Evolutionary conservation across 768 basidiomycete species (phyloP).

Genomic region (Kwoniella dendrophila): DNA sequence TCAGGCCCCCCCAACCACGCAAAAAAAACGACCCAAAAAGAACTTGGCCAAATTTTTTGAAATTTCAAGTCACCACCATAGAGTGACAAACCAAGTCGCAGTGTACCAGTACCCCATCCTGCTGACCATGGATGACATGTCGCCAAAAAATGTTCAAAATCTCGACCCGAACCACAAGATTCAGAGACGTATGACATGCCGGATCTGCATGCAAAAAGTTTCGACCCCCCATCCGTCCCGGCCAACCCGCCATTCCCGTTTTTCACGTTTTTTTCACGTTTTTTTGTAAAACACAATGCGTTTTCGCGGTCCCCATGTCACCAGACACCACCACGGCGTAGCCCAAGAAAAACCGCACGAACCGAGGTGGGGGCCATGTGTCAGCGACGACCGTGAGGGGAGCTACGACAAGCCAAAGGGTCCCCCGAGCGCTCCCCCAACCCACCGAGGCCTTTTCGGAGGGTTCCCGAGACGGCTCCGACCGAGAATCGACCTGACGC

Average conservation of each 20-base stretch:
- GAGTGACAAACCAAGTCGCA: background rate
- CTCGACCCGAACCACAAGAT: background rate
- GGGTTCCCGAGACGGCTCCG: too few species aligned
- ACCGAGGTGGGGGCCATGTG: constrained; percentile 1
- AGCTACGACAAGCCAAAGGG: background rate
- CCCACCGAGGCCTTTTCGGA: background rate
- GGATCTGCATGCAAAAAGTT: background rate
- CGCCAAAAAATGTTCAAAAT: background rate
- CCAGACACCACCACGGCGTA: background rate
- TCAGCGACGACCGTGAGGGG: background rate
- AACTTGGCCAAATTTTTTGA: background rate
- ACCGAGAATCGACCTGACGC: background rate
- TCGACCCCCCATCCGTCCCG: background rate
- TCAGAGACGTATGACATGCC: background rate
- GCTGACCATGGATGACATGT: background rate
- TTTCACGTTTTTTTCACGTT: too few species aligned
- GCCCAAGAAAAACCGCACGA: background rate
- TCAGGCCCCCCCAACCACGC: constrained; percentile 75
- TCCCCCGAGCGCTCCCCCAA: background rate
- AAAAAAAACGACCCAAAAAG: constrained; percentile 61
- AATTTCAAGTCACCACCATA: constrained; percentile 6
- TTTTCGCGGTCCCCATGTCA: constrained; percentile 4
- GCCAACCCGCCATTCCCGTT: background rate
- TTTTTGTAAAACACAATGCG: background rate
- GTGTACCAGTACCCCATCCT: constrained; percentile 10